Conservation (phyloP, 768 basidiomycete species). For the Sarcodon sp. region DNA sequence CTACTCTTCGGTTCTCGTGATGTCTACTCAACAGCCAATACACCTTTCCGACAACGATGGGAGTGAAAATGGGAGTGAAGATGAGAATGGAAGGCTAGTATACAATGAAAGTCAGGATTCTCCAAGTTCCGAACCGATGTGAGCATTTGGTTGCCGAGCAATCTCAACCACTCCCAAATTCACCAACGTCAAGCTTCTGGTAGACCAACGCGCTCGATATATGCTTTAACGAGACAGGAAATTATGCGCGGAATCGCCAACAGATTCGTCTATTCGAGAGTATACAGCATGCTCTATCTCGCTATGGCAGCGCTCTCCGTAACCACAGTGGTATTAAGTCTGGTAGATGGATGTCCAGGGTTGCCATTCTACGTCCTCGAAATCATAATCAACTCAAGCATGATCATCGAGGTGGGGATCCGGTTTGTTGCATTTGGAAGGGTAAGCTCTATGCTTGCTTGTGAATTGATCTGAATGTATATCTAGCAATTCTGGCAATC, state of each 20-base stretch:
- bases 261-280: slow-evolving; percentile 78
- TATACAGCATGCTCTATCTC: slow-evolving; percentile 82
- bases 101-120: background rate
- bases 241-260: slow-evolving; percentile 80
- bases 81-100: background rate
- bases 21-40: background rate
- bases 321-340: slow-evolving; percentile 73
- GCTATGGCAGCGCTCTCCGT: slow-evolving; percentile 81
- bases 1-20: slow-evolving; percentile 4
- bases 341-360: slow-evolving; percentile 77
- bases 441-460: slow-evolving; percentile 33
- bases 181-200: background rate
- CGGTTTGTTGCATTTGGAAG: slow-evolving; percentile 88
- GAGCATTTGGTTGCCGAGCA: background rate
- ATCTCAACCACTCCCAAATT: background rate
- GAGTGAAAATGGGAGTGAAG: background rate
- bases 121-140: background rate
- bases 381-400: slow-evolving; percentile 75
- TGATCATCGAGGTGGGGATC: slow-evolving; percentile 90
- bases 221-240: slow-evolving; percentile 72
- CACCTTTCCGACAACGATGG: background rate
- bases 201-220: slow-evolving; percentile 72
- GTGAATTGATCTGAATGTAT: background rate
- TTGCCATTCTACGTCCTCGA: slow-evolving; percentile 85
- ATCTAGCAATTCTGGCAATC: slow-evolving; percentile 91